Conservation (phyloP, 2,329 filamentous ascomycete species). For the Paraconiothyrium sp. region DNA sequence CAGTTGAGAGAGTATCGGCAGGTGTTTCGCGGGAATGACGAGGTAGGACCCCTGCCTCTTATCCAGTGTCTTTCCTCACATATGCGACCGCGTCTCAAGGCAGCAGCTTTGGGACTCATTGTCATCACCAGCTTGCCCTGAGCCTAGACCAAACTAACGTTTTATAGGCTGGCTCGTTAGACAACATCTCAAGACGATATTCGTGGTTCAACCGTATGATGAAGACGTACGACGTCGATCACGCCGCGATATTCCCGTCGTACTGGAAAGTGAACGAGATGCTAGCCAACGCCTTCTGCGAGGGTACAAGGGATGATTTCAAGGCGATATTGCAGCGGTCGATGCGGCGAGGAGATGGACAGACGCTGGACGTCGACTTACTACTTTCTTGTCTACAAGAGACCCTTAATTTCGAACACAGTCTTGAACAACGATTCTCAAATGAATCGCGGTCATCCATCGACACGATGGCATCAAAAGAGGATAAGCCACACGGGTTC, state of each 20-base stretch:
- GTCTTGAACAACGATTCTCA: conserved; percentile 83
- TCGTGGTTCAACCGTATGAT: conserved; percentile 97
- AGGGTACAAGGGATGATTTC: conserved; percentile 94
- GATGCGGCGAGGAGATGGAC: conserved; percentile 79
- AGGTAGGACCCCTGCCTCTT: conserved; percentile 53
- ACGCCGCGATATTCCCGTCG: conserved; percentile 84
- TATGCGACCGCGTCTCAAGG: not conserved
- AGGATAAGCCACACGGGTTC: conserved; percentile 80
- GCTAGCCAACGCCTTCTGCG: conserved; percentile 90
- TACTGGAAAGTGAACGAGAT: conserved; percentile 92
- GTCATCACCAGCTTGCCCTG: not conserved
- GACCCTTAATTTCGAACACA: conserved; percentile 96
- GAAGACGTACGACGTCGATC: conserved; percentile 94
- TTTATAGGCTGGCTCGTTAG: conserved; percentile 78
- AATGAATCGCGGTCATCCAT: conserved; percentile 80
- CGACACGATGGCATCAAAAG: conserved; percentile 84
- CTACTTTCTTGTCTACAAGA: conserved; percentile 90
- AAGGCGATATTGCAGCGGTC: conserved; percentile 90
- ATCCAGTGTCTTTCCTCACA: not conserved
- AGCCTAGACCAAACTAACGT: conserved; percentile 23
- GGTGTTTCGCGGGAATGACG: conserved; percentile 94
- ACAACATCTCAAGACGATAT: conserved; percentile 95
- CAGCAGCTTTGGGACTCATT: not conserved
- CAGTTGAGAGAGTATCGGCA: conserved; percentile 94
- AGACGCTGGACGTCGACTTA: conserved; percentile 87